These are phyloP conservation scores for Lentinula detonsa DNA, from an alignment of 768 basidiomycete species.

Conservation along the genomic window DNA sequence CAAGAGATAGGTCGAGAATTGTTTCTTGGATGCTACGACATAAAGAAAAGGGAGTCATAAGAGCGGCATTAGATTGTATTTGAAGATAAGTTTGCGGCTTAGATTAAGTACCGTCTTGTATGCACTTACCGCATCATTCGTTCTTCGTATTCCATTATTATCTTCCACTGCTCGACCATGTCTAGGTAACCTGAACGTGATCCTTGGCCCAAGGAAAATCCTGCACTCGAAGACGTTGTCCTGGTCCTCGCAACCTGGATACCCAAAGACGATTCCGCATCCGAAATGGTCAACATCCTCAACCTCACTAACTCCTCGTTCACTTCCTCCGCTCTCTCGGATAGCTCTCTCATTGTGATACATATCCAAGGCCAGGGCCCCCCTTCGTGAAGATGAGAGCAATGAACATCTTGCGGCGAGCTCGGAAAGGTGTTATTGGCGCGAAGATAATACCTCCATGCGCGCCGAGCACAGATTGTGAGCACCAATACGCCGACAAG, in stretches of 20 bases:
- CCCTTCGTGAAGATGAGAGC: not conserved
- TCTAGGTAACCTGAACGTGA: not conserved
- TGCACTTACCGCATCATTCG: not conserved
- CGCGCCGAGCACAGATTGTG: not conserved
- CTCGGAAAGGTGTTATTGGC: not conserved
- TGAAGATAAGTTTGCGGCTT: too few relatives aligned
- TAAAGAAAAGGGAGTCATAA: not conserved
- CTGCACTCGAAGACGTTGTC: too few relatives aligned
- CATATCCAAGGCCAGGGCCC: not conserved
- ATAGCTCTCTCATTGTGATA: not conserved
- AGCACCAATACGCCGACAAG: not conserved
- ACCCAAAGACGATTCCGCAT: not conserved
- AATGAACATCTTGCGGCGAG: not conserved
- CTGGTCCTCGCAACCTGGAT: not conserved
- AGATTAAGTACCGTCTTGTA: too few relatives aligned
- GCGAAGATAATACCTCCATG: not conserved
- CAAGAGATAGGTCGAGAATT: not conserved
- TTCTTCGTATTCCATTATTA: not conserved
- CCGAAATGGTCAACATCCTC: not conserved
- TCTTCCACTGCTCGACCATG: not conserved
- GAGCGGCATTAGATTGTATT: too few relatives aligned
- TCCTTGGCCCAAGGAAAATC: too few relatives aligned
- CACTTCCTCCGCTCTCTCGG: not conserved
- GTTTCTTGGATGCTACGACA: not conserved
- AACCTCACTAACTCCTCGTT: not conserved